Conservation (phyloP, 2,329 filamentous ascomycete species). For the Pyricularia grisea region DNA sequence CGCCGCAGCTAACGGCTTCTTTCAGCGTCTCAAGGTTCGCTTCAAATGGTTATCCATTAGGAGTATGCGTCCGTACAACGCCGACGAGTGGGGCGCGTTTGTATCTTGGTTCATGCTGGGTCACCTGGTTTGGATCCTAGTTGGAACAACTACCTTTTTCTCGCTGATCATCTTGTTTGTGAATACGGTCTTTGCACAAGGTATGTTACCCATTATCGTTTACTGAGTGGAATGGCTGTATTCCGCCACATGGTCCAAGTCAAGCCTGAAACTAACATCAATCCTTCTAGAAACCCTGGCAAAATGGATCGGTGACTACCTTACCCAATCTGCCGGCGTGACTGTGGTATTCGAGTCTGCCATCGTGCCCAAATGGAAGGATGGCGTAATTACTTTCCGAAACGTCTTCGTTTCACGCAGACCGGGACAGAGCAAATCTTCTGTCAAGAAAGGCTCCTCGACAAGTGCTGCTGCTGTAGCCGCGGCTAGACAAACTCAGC, state of each 20-base stretch:
- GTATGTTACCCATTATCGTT: slow-evolving; percentile 31
- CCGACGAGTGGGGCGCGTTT: slow-evolving; percentile 92
- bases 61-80: slow-evolving; percentile 87
- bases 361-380: slow-evolving; percentile 91
- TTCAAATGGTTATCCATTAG: slow-evolving; percentile 98
- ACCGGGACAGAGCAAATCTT: slow-evolving; percentile 70
- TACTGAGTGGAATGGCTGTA: no score
- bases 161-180: slow-evolving; percentile 83
- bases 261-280: background rate
- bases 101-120: slow-evolving; percentile 92
- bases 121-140: slow-evolving; percentile 89
- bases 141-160: slow-evolving; percentile 96
- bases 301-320: slow-evolving; percentile 87
- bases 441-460: slow-evolving; percentile 88
- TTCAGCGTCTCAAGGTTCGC: slow-evolving; percentile 78
- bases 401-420: slow-evolving; percentile 93
- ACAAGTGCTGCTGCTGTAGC: slow-evolving; percentile 76
- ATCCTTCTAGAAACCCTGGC: slow-evolving; percentile 67
- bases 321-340: slow-evolving; percentile 86
- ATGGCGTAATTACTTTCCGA: slow-evolving; percentile 90
- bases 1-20: slow-evolving; percentile 85
- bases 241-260: background rate
- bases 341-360: slow-evolving; percentile 96
- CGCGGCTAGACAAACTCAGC: slow-evolving; percentile 53
- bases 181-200: slow-evolving; percentile 94